Conservation (phyloP, 2,329 filamentous ascomycete genomes). For the Phyllosticta ampelicida region DNA sequence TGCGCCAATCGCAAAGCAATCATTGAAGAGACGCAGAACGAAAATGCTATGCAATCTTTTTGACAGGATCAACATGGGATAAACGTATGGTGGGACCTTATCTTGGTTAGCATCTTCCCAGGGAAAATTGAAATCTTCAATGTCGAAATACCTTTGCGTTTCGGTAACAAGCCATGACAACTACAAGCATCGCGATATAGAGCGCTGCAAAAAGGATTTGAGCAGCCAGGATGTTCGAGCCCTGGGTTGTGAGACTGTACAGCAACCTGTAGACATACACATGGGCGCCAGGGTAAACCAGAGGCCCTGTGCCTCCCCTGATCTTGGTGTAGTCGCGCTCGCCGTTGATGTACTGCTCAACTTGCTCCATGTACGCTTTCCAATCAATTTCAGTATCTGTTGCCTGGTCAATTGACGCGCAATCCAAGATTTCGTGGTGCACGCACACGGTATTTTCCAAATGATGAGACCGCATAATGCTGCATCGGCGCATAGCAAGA, state of each 20-base stretch:
- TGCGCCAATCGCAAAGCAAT: conserved; percentile 76
- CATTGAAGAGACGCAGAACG: conserved; percentile 87
- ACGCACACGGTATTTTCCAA: conserved; percentile 71
- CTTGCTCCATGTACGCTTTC: conserved; percentile 92
- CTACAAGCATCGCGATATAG: conserved; percentile 62
- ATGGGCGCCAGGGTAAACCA: conserved; percentile 91
- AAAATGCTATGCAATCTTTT: conserved; percentile 93
- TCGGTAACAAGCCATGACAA: conserved; percentile 77
- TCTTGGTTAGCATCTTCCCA: not conserved
- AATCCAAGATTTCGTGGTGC: not conserved
- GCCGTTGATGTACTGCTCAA: conserved; percentile 66
- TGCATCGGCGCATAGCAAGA: conserved; percentile 60
- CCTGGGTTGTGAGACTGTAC: conserved; percentile 66
- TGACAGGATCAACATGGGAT: conserved; percentile 75
- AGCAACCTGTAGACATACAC: conserved; percentile 81
- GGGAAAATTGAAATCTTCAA: not conserved
- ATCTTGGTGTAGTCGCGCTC: conserved; percentile 84
- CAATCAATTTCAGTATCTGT: conserved; percentile 98
- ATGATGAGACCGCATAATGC: conserved; percentile 64
- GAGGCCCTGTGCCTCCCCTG: conserved; percentile 76
- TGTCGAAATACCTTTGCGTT: conserved; percentile 49
- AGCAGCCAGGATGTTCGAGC: conserved; percentile 65
- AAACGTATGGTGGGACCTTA: conserved; percentile 74
- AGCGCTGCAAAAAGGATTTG: conserved; percentile 73
- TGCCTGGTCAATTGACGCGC: not conserved